These are phyloP conservation scores for Hyaloscypha variabilis DNA, from an alignment of 495 filamentous ascomycete species.

Conservation along the genomic window DNA sequence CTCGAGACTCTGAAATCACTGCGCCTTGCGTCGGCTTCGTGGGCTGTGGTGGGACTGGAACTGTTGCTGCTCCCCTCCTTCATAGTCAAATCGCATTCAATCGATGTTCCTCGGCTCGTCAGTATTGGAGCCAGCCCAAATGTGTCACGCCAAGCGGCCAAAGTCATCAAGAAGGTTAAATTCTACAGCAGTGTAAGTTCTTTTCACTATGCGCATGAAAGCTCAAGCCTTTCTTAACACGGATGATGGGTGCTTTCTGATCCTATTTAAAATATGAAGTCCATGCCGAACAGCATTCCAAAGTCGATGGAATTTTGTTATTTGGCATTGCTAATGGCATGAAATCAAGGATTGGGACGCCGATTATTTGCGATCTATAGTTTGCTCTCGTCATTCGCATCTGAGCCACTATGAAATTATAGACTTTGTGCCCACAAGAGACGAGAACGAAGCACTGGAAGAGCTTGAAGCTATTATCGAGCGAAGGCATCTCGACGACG, in stretches of 20 bases:
- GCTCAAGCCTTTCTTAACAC: neutral
- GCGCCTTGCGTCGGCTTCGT: constrained; percentile 24
- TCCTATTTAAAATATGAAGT: neutral
- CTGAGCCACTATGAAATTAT: neutral
- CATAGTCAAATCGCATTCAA: constrained; percentile 10
- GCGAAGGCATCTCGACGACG: constrained; percentile 9
- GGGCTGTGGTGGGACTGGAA: constrained; percentile 21
- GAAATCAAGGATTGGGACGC: constrained; percentile 12
- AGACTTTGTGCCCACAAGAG: constrained; percentile 18
- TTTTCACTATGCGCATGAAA: neutral
- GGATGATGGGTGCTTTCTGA: neutral
- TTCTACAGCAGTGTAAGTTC: constrained; percentile 10
- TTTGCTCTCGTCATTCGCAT: constrained; percentile 11
- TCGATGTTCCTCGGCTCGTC: constrained; percentile 20
- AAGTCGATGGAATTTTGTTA: neutral
- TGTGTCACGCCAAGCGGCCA: constrained; percentile 11
- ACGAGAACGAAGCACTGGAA: constrained; percentile 12
- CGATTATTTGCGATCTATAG: constrained; percentile 10
- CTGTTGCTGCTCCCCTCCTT: constrained; percentile 21
- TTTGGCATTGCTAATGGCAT: neutral
- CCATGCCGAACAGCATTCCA: neutral
- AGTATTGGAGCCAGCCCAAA: constrained; percentile 8
- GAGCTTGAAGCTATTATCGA: constrained; percentile 17
- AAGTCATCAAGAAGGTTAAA: constrained; percentile 14
- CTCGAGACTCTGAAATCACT: constrained; percentile 19